phyloP scores from a whole-genome alignment of 768 basidiomycete species.

The Lactarius vividus region DNA sequence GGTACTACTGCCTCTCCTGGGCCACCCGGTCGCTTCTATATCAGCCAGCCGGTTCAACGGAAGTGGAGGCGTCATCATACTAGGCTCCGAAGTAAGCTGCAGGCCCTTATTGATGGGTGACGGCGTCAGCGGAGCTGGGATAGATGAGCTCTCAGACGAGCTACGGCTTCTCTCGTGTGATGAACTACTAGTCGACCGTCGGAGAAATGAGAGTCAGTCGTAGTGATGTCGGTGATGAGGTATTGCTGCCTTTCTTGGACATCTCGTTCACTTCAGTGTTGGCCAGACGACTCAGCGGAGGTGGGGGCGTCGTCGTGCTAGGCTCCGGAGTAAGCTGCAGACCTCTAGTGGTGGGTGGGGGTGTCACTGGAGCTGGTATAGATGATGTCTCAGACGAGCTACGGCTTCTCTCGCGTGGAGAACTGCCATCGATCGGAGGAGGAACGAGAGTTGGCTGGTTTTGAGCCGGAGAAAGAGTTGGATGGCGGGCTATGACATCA shows the following conservation, averaged over 20 bases:
- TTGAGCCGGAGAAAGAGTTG: background rate
- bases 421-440: background rate
- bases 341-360: background rate
- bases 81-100: background rate
- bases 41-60: background rate
- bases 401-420: background rate
- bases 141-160: background rate
- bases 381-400: background rate
- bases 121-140: background rate
- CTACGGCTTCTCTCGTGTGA: background rate
- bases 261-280: background rate
- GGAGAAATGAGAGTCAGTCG: background rate
- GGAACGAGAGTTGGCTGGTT: background rate
- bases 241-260: background rate
- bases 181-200: background rate
- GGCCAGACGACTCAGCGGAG: background rate
- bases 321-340: background rate
- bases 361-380: background rate
- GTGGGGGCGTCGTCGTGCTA: background rate
- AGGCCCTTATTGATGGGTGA: background rate
- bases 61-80: rapidly evolving
- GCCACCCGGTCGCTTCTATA: background rate
- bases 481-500: slow-evolving; percentile 1
- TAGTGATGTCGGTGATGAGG: background rate
- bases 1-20: background rate